Evolutionary conservation across 371 early-diverging fungal species (phyloP), one percentile per base, ranked within the genome.

Genomic region (Mucor piriformis): DNA sequence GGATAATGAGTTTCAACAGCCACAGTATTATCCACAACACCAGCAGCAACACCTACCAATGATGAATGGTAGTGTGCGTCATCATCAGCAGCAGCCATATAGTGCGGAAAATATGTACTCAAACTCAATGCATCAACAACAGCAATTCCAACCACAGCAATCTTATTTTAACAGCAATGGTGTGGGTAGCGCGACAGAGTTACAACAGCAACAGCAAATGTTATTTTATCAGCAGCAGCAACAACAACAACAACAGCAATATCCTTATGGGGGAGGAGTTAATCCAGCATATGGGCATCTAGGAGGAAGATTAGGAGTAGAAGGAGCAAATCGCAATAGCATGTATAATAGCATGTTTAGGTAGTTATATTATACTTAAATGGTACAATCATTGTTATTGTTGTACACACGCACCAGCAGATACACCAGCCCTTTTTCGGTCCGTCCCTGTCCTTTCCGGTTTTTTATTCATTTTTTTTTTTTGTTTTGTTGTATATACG

Each of bases 181-280:
- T 18, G 16, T 27, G 8, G 25, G 42, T 29, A 16, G 42, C 18
- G 29, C 29, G 18, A 18, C 25, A 29, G 54, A 54, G 18, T 42
- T 37, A 2, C 46, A 46, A 46, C 24, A 46, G 3, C 52, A 51
- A n/a, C 40, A 42, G 29, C 42, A 40, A 4, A 25, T 29, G 12
- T 0, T 54, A 12, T 27, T 25, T 42, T 54, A 54, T 25, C 29
- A 40, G 13, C 54, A 54, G 8, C 54, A 54, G 15, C 54, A 52
- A 38, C 27, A 40, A n/a, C 54, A 54, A 16, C 54, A 54, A 12
- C 54, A 52, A 38, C 53, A 52, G 6, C 53, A 52, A 23, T 54
- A 40, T 12, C 54, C 54, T 24, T 54, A 40, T 29, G 18, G 10
- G 3, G 34, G n/a, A 18, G 27, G 40, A 24, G 27, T 16, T 3